Conservation (phyloP, 2,329 filamentous ascomycete genomes). For the Trichoderma pleuroti region DNA sequence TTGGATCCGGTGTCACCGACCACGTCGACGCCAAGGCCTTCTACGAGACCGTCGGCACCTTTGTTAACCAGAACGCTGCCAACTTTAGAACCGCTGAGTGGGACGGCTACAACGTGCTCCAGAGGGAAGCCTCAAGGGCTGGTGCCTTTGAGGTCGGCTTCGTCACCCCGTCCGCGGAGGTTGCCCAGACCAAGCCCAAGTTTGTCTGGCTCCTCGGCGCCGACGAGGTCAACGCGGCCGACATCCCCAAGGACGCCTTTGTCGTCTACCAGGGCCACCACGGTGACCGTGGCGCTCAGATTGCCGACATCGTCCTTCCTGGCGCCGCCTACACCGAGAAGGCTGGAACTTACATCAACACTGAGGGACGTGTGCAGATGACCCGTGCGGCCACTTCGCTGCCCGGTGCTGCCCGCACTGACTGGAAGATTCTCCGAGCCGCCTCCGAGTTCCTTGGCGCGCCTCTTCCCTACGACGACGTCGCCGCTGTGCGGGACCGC, state of each 20-base stretch:
- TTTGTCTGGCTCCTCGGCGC: conserved; percentile 96
- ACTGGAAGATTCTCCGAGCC: conserved; percentile 98
- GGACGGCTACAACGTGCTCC: conserved; percentile 97
- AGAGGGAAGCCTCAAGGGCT: conserved; percentile 85
- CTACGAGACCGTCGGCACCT: conserved; percentile 84
- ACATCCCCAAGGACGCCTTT: conserved; percentile 94
- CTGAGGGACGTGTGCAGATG: conserved; percentile 93
- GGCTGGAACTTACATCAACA: conserved; percentile 93
- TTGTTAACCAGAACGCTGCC: conserved; percentile 87
- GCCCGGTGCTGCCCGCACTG: conserved; percentile 84
- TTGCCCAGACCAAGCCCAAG: conserved; percentile 84
- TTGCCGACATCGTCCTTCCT: conserved; percentile 90
- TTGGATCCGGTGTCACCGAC: conserved; percentile 88
- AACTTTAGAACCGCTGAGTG: conserved; percentile 88
- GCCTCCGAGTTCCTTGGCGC: conserved; percentile 84
- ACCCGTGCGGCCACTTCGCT: conserved; percentile 84
- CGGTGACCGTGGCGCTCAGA: conserved; percentile 86
- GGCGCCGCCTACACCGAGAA: conserved; percentile 97
- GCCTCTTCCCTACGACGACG: conserved; percentile 88
- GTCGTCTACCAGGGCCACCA: conserved; percentile 98
- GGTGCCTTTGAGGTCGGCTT: conserved; percentile 97
- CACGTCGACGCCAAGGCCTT: conserved; percentile 88
- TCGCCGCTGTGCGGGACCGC: conserved; percentile 82
- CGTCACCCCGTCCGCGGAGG: conserved; percentile 74
- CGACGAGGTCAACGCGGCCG: conserved; percentile 79